Conservation (phyloP, 2,329 filamentous ascomycete genomes). For the Coniochaeta prunicola region DNA sequence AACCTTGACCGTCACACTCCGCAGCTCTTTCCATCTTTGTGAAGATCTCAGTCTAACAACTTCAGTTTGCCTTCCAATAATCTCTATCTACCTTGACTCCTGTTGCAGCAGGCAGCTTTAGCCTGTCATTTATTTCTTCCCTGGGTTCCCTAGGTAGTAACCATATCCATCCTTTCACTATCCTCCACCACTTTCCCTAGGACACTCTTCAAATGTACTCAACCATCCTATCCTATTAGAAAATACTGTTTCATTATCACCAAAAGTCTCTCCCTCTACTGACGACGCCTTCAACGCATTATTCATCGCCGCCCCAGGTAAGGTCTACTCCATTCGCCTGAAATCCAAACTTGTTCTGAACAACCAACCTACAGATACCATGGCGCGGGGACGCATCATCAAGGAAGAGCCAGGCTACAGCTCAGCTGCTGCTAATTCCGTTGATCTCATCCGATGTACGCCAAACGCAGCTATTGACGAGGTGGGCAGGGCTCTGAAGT, state of each 20-base stretch:
- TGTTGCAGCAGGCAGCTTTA: not conserved
- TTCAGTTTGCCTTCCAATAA: too few species aligned
- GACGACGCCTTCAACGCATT: too few species aligned
- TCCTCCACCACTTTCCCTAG: too few species aligned
- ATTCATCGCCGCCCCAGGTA: too few species aligned
- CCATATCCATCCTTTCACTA: too few species aligned
- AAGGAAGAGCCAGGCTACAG: slow-evolving; percentile 3
- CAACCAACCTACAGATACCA: not conserved
- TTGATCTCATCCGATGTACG: not conserved
- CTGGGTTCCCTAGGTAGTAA: too few species aligned
- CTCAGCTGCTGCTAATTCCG: not conserved
- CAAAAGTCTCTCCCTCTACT: too few species aligned
- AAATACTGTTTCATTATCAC: too few species aligned
- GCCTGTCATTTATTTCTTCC: not conserved
- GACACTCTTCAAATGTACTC: too few species aligned
- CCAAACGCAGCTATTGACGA: not conserved
- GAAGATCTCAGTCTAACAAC: not conserved
- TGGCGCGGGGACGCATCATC: not conserved
- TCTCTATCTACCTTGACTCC: not conserved
- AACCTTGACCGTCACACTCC: not conserved
- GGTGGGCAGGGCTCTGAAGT: not conserved
- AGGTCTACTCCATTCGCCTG: too few species aligned
- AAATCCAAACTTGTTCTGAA: too few species aligned
- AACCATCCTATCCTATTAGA: too few species aligned
- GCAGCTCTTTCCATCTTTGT: not conserved